A percentile compares a stretch with the other conserved stretches of the same genome.
phyloP scores from a whole-genome alignment of 306 rosid genomes.

The Castanea mollissima region DNA sequence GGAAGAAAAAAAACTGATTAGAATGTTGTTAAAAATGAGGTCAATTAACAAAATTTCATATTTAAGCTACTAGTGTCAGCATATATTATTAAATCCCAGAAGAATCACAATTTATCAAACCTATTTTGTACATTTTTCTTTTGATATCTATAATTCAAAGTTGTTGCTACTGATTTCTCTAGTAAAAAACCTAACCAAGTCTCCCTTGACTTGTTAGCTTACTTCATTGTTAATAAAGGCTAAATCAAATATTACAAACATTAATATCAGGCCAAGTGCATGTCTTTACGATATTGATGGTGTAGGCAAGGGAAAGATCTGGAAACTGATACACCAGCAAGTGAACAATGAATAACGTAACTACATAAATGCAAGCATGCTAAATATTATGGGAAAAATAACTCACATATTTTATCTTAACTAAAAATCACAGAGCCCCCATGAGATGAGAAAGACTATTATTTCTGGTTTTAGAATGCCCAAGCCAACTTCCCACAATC shows the following conservation, averaged over 20 bases:
- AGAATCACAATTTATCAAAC: neutral
- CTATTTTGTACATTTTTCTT: neutral
- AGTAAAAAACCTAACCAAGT: neutral
- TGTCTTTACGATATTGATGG: neutral
- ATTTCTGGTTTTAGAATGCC: neutral
- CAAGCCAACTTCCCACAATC: neutral
- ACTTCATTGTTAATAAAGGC: neutral
- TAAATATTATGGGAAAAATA: too few species aligned
- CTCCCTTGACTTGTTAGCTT: neutral
- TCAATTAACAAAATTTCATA: neutral
- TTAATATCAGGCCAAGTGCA: neutral
- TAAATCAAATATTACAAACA: neutral
- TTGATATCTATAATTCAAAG: neutral
- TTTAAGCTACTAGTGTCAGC: neutral
- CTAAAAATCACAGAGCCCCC: neutral
- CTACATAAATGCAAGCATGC: neutral
- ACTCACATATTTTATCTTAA: too few species aligned
- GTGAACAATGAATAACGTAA: neutral
- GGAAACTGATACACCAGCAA: neutral
- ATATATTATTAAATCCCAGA: neutral
- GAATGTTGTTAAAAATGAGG: neutral
- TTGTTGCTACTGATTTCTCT: neutral
- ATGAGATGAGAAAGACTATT: neutral
- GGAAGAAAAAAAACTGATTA: slow-evolving; percentile 9
- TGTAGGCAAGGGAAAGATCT: neutral